These are phyloP conservation scores for Bolboschoenus planiculmis DNA, from an alignment of 176 grass and related monocot species.

Conservation along the genomic window DNA sequence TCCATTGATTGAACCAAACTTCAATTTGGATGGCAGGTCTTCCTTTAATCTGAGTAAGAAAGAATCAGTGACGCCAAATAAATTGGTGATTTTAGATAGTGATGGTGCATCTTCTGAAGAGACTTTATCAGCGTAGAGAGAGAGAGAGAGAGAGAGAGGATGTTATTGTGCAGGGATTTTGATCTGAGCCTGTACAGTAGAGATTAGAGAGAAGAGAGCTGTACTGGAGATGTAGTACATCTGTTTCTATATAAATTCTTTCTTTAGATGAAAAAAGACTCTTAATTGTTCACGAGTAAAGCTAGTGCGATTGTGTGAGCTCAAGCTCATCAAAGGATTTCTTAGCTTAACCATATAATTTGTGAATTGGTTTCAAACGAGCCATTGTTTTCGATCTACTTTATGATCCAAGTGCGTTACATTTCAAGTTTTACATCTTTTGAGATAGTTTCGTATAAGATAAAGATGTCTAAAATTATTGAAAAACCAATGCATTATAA, in stretches of 20 bases:
- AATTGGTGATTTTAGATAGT: slow-evolving; percentile 15
- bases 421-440: not conserved
- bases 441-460: not conserved
- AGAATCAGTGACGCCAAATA: not conserved
- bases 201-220: not conserved
- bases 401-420: not conserved
- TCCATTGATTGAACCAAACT: not conserved
- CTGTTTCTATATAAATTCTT: not conserved
- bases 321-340: not conserved
- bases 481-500: not conserved
- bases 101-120: slow-evolving; percentile 20
- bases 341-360: not conserved
- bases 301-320: not conserved
- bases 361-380: not conserved
- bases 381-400: not conserved
- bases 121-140: slow-evolving; percentile 17
- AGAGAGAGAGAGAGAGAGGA: slow-evolving; percentile 3
- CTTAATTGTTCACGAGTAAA: not conserved
- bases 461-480: not conserved
- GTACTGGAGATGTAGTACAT: not conserved
- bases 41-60: slow-evolving; percentile 15
- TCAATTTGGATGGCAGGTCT: not conserved
- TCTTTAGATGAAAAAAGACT: not conserved
- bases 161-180: slow-evolving; percentile 19
- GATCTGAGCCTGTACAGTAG: not conserved